Evolutionary conservation across 2,329 filamentous ascomycete species (phyloP).

Genomic region (Penicillium sp.): DNA sequence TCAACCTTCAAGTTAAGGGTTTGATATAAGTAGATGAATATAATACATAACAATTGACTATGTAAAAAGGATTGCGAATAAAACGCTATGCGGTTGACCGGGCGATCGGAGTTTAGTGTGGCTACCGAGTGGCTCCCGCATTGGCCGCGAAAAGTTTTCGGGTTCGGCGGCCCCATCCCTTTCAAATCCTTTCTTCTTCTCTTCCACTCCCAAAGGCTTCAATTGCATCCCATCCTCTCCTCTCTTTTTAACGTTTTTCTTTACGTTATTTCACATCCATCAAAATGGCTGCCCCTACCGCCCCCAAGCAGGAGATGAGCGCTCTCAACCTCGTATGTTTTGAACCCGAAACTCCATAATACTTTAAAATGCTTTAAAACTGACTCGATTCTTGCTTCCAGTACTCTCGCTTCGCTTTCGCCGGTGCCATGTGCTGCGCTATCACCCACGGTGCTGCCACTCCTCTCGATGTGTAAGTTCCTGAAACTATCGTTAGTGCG

Average conservation of each 20-base stretch:
- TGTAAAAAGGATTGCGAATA: background rate
- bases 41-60: background rate
- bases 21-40: background rate
- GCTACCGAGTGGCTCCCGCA: conserved; percentile 22
- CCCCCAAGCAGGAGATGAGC: conserved; percentile 56
- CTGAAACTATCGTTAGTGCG: background rate
- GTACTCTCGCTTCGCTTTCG: conserved; percentile 85
- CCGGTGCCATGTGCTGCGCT: conserved; percentile 96
- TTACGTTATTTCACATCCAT: conserved; percentile 19
- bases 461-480: conserved; percentile 97
- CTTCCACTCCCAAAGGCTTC: conserved; percentile 17
- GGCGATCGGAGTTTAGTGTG: conserved; percentile 7
- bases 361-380: background rate
- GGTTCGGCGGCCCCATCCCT: conserved; percentile 30
- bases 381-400: background rate
- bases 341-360: conserved; percentile 51
- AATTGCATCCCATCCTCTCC: conserved; percentile 16
- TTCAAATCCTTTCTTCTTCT: conserved; percentile 27
- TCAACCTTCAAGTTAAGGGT: background rate
- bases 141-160: conserved; percentile 38
- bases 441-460: conserved; percentile 96
- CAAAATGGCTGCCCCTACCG: conserved; percentile 45
- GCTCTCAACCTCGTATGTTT: conserved; percentile 60
- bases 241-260: conserved; percentile 17
- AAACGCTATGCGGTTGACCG: conserved; percentile 2